phyloP scores from a whole-genome alignment of 176 grass and related monocot species.

The Rhynchospora tenuis region DNA sequence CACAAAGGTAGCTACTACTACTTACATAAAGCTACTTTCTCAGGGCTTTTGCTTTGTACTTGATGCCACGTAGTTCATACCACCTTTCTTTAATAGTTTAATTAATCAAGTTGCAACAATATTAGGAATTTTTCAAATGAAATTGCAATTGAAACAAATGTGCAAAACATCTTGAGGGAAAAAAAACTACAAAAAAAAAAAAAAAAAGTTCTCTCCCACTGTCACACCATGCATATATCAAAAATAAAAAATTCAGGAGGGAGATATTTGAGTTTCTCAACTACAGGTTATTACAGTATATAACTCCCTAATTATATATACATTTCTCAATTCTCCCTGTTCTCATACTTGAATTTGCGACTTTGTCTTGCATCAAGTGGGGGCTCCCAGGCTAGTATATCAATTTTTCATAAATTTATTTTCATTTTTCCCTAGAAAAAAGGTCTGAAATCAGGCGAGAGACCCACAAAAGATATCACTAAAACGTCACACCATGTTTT shows the following conservation, averaged over 20 bases:
- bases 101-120: not conserved
- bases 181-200: too few relatives aligned
- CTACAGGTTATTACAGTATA: not conserved
- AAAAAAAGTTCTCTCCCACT: too few relatives aligned
- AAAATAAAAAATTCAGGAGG: too few relatives aligned
- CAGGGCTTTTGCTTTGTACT: conserved; percentile 20
- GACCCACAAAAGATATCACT: not conserved
- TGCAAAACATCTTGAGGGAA: too few relatives aligned
- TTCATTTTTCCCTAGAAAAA: not conserved
- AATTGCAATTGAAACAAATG: not conserved
- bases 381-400: not conserved
- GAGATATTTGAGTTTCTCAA: too few relatives aligned
- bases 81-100: not conserved
- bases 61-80: not conserved
- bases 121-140: not conserved
- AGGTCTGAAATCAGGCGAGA: not conserved
- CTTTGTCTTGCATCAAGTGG: not conserved
- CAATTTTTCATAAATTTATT: not conserved
- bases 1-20: not conserved
- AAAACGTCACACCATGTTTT: not conserved
- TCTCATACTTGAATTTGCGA: not conserved
- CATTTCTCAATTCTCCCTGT: not conserved
- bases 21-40: conserved; percentile 7
- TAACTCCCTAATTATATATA: not conserved
- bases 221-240: too few relatives aligned